Evolutionary conservation across 768 basidiomycete species (phyloP), one percentile per base, ranked within the genome.

Genomic region (Lanmaoa pseudosensibilis): DNA sequence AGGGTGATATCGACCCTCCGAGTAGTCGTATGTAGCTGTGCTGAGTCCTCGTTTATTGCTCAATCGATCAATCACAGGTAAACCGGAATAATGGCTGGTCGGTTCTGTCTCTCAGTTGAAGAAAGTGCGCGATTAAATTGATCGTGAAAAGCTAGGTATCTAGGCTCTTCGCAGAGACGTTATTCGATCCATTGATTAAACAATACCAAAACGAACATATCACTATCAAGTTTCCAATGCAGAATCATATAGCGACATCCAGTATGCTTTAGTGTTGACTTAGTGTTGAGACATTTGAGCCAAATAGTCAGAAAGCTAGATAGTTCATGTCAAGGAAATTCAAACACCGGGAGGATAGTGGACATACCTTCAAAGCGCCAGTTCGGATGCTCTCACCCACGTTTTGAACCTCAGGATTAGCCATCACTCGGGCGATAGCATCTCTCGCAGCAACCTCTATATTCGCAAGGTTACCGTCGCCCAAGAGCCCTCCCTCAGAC

Each of bases 371-470:
- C 61, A 96, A 73, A 16, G 92, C 94, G 1, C 91, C 90, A 7
- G 79, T 74, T 61, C 94, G 75, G 49, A 96, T 84, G 54, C 77
- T 90, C 64, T 94, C 92, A 1, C 84, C 87, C 16, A 87, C 79
- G 63, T 87, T 90, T 77, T 94, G 92, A 30, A 94, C 90, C 62
- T 96, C 92, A 0, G 90, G 90, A 64, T 93, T 93, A 2, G 88
- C 77, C 65, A 97, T 74, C 25, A 95, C 83, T 60, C 83, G 81
- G 12, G 83, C 71, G 39, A 94, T 77, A 0, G 85, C 86, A 57
- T 96, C 94, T 68, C 83, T 83, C 38, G 93, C 93, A 4, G 85
- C 86, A 25, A 66, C 56, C 68, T 86, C 85, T 16, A 85, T 56
- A 13, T 79, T 82, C 5, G 88, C 84, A 36, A 86, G 70, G 48